Base-by-base conservation (phyloP, 2,329 filamentous ascomycete species). In the Cordyceps militaris region DNA sequence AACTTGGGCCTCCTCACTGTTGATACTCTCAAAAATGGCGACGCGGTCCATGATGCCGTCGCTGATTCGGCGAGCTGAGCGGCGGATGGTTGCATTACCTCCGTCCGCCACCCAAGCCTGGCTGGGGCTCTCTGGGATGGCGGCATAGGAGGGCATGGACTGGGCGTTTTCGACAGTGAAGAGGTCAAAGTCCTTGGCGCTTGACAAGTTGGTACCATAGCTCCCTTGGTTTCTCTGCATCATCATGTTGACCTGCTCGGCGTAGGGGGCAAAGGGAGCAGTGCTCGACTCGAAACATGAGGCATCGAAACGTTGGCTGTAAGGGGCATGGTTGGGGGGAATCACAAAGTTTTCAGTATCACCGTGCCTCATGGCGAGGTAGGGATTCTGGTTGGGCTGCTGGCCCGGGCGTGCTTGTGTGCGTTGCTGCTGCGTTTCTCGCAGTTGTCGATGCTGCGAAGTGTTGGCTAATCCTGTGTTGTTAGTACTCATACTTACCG, bases 351-450 rank as follows among this genome's bases (percentile, higher is more conserved):
- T 78, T 69, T 82, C 82, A 73, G 74, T 75, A 61, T 69, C 67
- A 62, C 67, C 68, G 58, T 67, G 61, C 60, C 71, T 64, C 64
- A 70, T 61, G 60, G 66, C 63, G 62, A 65, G 64, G 60, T 69
- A 64, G 54, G 60, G 58, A 54, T 68, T 59, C 69, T 58, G 49
- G 3, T 5, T 46, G 38, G 43, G 52, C 66, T 23, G 43, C 43
- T 43, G 59, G 82, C 87, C 86, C 84, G 87, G 87, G 84, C 88
- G 85, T 83, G 83, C 83, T 82, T 74, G 72, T 62, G 85, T 82
- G 82, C 84, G 84, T 79, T 91, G 89, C 86, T 89, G 85, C 84
- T 93, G 90, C 85, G 87, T 82, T 89, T 89, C 88, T 87, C 87
- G 88, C 86, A 91, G 82, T 77, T 84, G 81, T 57, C 66, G 64